Evolutionary conservation across 75 land plant genomes (phyloP).

Genomic region (Selaginella moellendorffii): DNA sequence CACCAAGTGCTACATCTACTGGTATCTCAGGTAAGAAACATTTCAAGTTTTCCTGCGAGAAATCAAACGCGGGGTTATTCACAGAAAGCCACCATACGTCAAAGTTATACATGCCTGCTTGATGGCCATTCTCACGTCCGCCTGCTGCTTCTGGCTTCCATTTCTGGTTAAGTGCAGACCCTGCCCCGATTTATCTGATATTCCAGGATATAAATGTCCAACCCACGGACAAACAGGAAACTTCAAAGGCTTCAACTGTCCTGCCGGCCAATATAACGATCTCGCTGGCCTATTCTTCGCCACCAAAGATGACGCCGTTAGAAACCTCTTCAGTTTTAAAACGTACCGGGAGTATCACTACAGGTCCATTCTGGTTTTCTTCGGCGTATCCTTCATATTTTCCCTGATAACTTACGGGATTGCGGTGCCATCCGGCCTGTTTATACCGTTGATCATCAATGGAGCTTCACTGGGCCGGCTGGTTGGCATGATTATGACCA

Average conservation of each 20-base stretch:
- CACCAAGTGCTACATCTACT: slow-evolving; percentile 12
- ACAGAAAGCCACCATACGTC: background rate
- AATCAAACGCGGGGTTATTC: too few relatives aligned
- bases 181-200: slow-evolving; percentile 29
- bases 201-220: slow-evolving; percentile 42
- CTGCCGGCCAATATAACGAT: slow-evolving; percentile 11
- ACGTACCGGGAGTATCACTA: slow-evolving; percentile 5
- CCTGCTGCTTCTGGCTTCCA: slow-evolving; percentile 53
- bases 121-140: slow-evolving; percentile 58
- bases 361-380: background rate
- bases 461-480: background rate
- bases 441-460: background rate
- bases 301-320: slow-evolving; percentile 2
- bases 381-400: background rate
- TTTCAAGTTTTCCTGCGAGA: too few relatives aligned
- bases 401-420: slow-evolving; percentile 1
- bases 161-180: slow-evolving; percentile 56
- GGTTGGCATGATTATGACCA: background rate
- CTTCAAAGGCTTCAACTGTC: slow-evolving; percentile 54
- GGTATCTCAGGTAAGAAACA: slow-evolving; percentile 17
- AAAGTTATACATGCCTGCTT: slow-evolving; percentile 38
- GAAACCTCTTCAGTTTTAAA: background rate
- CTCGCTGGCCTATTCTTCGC: slow-evolving; percentile 4
- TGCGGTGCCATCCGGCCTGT: slow-evolving; percentile 1
- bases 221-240: slow-evolving; percentile 55